Evolutionary conservation across 2,329 filamentous ascomycete species (phyloP).

Genomic region (Westerdykella ornata): DNA sequence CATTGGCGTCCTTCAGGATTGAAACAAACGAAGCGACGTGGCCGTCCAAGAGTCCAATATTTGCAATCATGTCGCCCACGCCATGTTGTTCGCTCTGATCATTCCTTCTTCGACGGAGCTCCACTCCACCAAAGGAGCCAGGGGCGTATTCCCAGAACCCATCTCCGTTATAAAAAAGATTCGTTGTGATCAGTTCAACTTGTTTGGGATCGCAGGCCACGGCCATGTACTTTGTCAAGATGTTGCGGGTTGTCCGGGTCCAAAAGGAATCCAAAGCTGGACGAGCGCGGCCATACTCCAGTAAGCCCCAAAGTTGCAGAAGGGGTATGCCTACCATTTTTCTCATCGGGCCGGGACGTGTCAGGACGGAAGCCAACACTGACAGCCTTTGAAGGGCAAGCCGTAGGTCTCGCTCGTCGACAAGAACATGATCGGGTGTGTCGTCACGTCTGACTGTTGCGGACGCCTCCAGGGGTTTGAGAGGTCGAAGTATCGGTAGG

Average conservation of each 20-base stretch:
- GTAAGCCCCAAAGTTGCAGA: conserved; percentile 57
- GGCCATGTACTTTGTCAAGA: conserved; percentile 46
- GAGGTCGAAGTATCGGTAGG: conserved; percentile 48
- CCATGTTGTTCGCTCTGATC: conserved; percentile 81
- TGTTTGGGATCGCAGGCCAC: conserved; percentile 50
- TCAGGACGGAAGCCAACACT: conserved; percentile 55
- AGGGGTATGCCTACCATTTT: conserved; percentile 55
- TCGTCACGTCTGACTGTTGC: conserved; percentile 31
- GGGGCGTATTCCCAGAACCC: conserved; percentile 50
- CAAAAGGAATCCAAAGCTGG: conserved; percentile 24
- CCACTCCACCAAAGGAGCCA: conserved; percentile 45
- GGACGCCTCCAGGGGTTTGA: not conserved
- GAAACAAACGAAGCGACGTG: conserved; percentile 20
- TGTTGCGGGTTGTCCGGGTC: conserved; percentile 15
- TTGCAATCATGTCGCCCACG: conserved; percentile 58
- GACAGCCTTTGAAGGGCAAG: conserved; percentile 51
- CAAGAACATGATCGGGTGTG: conserved; percentile 45
- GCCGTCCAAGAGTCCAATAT: conserved; percentile 23
- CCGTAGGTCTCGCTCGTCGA: conserved; percentile 45
- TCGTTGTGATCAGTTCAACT: conserved; percentile 46
- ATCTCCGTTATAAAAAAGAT: conserved; percentile 52
- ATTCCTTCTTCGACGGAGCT: conserved; percentile 58
- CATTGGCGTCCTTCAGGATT: conserved; percentile 44
- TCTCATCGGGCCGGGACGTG: conserved; percentile 59
- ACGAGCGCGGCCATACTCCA: conserved; percentile 44